These are phyloP conservation scores for Candida broadrunensis DNA, from an alignment of 805 yeast genomes.

Conservation along the genomic window DNA sequence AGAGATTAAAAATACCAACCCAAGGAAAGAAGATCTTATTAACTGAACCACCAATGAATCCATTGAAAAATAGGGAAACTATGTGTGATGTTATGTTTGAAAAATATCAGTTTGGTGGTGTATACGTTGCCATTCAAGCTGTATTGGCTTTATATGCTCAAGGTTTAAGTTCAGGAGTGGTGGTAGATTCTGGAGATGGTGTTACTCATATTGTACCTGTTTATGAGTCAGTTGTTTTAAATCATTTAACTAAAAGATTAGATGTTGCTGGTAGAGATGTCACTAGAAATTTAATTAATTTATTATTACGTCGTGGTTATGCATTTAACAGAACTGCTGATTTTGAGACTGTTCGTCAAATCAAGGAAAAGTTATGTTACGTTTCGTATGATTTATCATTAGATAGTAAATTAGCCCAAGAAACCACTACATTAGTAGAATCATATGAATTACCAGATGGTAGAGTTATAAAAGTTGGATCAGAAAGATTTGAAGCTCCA, in stretches of 20 bases:
- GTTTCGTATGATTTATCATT: constrained; percentile 91
- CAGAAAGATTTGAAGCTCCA: constrained; percentile 95
- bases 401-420: constrained; percentile 82
- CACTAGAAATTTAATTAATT: constrained; percentile 89
- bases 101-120: constrained; percentile 85
- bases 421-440: constrained; percentile 93
- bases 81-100: constrained; percentile 95
- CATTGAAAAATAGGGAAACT: constrained; percentile 79
- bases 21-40: constrained; percentile 75
- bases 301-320: constrained; percentile 91
- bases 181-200: constrained; percentile 98
- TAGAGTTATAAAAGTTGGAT: constrained; percentile 86
- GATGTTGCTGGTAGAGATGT: constrained; percentile 99
- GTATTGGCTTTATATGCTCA: constrained; percentile 97
- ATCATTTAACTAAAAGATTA: constrained; percentile 85
- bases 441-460: constrained; percentile 96
- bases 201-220: constrained; percentile 98
- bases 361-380: constrained; percentile 93
- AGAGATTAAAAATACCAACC: constrained; percentile 77
- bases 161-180: constrained; percentile 95
- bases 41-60: constrained; percentile 99
- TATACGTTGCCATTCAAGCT: constrained; percentile 94
- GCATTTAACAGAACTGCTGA: constrained; percentile 98
- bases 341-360: constrained; percentile 97
- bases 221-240: constrained; percentile 93